phyloP scores from a whole-genome alignment of 176 grass and related monocot genomes.

The Oryza glaberrima region DNA sequence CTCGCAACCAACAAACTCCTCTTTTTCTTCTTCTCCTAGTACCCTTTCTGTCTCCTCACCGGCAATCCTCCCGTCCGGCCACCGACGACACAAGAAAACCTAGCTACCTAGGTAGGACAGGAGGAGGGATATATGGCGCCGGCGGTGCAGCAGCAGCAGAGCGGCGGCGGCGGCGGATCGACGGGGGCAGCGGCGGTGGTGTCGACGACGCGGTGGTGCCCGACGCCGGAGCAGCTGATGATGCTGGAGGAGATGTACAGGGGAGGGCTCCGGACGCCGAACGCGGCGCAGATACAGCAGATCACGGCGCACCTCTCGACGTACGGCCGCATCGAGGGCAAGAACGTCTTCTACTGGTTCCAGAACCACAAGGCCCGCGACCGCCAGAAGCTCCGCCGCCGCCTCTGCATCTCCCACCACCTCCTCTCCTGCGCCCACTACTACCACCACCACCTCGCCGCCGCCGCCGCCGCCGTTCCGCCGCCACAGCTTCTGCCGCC shows the following conservation, averaged over 20 bases:
- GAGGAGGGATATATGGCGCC: neutral
- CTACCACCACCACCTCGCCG: neutral
- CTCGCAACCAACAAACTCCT: neutral
- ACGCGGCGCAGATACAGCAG: slow-evolving; percentile 88
- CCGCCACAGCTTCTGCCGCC: neutral
- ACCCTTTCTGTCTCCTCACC: slow-evolving; percentile 36
- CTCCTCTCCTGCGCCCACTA: slow-evolving; percentile 54
- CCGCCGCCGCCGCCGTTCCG: neutral
- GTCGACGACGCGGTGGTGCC: slow-evolving; percentile 85
- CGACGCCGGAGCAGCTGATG: slow-evolving; percentile 96
- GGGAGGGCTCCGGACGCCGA: slow-evolving; percentile 76
- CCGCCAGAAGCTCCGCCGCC: slow-evolving; percentile 84
- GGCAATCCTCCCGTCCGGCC: too few relatives aligned
- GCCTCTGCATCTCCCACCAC: slow-evolving; percentile 74
- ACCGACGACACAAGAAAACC: neutral
- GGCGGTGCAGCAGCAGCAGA: slow-evolving; percentile 8
- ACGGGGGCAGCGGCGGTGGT: neutral
- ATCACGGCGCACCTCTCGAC: slow-evolving; percentile 78
- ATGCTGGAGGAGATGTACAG: slow-evolving; percentile 93
- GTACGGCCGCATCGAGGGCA: slow-evolving; percentile 95
- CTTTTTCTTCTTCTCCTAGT: slow-evolving; percentile 8
- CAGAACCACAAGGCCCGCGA: slow-evolving; percentile 98
- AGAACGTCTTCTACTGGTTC: slow-evolving; percentile 99
- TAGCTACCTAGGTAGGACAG: neutral
- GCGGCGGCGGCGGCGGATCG: slow-evolving; percentile 19